phyloP scores from a whole-genome alignment of 2,329 filamentous ascomycete species.

The Thelonectria olida region DNA sequence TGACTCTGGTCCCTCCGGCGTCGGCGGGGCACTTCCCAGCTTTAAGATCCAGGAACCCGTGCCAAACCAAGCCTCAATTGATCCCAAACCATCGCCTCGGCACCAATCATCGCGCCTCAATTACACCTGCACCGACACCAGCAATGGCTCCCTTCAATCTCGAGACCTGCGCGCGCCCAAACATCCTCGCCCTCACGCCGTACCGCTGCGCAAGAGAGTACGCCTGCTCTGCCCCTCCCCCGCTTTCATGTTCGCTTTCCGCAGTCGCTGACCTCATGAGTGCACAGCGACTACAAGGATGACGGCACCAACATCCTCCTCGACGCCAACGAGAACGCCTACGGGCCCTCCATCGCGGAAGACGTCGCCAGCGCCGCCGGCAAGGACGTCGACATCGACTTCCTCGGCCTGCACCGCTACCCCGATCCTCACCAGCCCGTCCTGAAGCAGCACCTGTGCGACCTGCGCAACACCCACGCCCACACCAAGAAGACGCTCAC shows the following conservation, averaged over 20 bases:
- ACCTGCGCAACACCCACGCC: conserved; percentile 83
- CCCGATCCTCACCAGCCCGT: conserved; percentile 93
- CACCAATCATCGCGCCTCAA: not conserved
- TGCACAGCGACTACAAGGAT: conserved; percentile 92
- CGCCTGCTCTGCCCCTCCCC: conserved; percentile 42
- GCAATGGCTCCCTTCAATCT: conserved; percentile 75
- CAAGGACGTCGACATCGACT: conserved; percentile 65
- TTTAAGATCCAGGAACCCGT: not conserved
- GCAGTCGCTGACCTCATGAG: conserved; percentile 27
- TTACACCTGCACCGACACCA: not conserved
- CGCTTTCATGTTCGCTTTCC: conserved; percentile 11
- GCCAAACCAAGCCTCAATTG: not conserved
- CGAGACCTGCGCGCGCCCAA: conserved; percentile 77
- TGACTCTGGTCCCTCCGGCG: conserved; percentile 39
- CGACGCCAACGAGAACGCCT: conserved; percentile 98
- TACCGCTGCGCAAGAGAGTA: conserved; percentile 87
- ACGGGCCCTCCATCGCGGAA: conserved; percentile 78
- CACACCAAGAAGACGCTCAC: conserved; percentile 79
- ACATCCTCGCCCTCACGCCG: conserved; percentile 79
- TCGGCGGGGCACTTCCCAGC: conserved; percentile 29
- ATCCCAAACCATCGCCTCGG: not conserved
- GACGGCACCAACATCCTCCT: conserved; percentile 95
- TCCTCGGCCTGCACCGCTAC: conserved; percentile 89
- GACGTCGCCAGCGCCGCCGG: conserved; percentile 47
- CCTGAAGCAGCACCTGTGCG: conserved; percentile 87